These are phyloP conservation scores for Blastobotrys buckinghamii DNA, from an alignment of 1,139 yeast genomes.

Conservation along the genomic window DNA sequence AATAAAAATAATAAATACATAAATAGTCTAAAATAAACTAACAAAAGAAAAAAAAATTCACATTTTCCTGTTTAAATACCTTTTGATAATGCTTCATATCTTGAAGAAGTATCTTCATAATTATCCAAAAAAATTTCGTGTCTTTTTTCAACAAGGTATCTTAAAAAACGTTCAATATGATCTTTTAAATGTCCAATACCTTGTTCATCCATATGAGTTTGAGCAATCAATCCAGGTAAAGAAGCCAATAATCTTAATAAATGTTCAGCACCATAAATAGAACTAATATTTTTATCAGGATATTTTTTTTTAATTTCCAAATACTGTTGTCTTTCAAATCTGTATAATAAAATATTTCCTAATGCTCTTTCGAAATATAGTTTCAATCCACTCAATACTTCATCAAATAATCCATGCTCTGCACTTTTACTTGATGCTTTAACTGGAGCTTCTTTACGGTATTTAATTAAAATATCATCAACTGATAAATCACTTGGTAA, in stretches of 20 bases:
- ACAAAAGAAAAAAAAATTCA: not conserved
- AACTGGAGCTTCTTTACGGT: conserved; percentile 28
- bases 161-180: conserved; percentile 49
- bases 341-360: conserved; percentile 68
- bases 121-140: conserved; percentile 42
- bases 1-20: not conserved
- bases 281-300: conserved; percentile 36
- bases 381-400: conserved; percentile 61
- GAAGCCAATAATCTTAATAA: conserved; percentile 66
- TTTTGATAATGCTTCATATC: conserved; percentile 47
- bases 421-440: conserved; percentile 31
- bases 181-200: conserved; percentile 53
- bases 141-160: conserved; percentile 43
- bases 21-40: not conserved
- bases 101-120: conserved; percentile 55
- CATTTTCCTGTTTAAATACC: too few species aligned
- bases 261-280: conserved; percentile 73
- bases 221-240: conserved; percentile 73
- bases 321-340: conserved; percentile 81
- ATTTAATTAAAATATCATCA: conserved; percentile 46
- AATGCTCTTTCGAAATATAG: conserved; percentile 73
- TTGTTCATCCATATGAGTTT: conserved; percentile 74
- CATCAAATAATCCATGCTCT: conserved; percentile 54
- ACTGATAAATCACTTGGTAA: conserved; percentile 56
- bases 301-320: conserved; percentile 45